phyloP scores from a whole-genome alignment of 2,329 filamentous ascomycete species.

The Alternaria arborescens region DNA sequence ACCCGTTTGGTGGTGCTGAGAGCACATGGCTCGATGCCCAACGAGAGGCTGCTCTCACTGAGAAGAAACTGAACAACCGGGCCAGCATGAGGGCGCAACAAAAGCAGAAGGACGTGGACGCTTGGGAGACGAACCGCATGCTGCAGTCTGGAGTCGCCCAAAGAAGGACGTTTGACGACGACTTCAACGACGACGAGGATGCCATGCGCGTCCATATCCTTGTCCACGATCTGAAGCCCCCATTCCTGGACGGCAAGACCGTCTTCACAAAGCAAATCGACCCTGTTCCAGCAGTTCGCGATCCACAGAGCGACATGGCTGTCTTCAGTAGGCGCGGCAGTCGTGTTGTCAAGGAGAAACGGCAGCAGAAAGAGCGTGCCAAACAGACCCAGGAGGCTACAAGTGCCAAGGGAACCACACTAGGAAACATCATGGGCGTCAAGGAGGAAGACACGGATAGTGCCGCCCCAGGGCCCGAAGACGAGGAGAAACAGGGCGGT shows the following conservation, averaged over 20 bases:
- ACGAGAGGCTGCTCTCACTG: conserved; percentile 74
- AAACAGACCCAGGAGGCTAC: conserved; percentile 96
- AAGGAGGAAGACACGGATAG: conserved; percentile 92
- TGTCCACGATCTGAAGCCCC: conserved; percentile 91
- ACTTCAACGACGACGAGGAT: conserved; percentile 92
- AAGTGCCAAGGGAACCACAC: conserved; percentile 86
- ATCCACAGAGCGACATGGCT: conserved; percentile 98
- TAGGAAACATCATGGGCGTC: conserved; percentile 95
- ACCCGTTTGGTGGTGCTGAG: conserved; percentile 83
- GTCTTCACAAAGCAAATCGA: conserved; percentile 98
- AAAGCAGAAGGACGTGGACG: conserved; percentile 93
- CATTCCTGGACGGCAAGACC: conserved; percentile 91
- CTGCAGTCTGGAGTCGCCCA: conserved; percentile 95
- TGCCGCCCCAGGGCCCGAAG: conserved; percentile 77
- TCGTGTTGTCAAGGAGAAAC: conserved; percentile 86
- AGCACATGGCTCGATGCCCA: conserved; percentile 78
- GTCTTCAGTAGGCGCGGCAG: conserved; percentile 97
- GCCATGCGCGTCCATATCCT: conserved; percentile 87
- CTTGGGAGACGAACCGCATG: conserved; percentile 99
- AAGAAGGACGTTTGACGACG: conserved; percentile 78
- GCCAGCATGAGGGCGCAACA: conserved; percentile 79
- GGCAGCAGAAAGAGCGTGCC: conserved; percentile 91
- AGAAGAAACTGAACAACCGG: conserved; percentile 79
- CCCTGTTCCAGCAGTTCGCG: conserved; percentile 89
- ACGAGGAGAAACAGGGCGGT: conserved; percentile 71